Conservation (phyloP, 768 basidiomycete genomes). For the Mycena floridula region DNA sequence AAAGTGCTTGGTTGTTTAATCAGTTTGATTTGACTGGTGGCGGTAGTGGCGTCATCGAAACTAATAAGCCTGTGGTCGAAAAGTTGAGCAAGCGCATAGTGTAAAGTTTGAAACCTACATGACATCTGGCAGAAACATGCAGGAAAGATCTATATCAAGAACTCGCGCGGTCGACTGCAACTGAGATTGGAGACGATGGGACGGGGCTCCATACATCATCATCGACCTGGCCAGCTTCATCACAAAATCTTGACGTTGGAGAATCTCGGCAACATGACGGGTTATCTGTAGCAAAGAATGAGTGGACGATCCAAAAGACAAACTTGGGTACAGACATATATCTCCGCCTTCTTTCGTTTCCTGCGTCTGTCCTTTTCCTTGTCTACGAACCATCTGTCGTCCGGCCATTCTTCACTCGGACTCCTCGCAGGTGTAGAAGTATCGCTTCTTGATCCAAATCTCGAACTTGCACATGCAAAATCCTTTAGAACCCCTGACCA, state of each 20-base stretch:
- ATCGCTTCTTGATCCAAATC: conserved; percentile 14
- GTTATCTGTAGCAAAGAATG: conserved; percentile 51
- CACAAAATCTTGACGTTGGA: conserved; percentile 79
- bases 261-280: conserved; percentile 76
- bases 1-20: conserved; percentile 67
- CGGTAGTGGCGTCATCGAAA: conserved; percentile 75
- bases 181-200: conserved; percentile 78
- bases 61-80: no score
- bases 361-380: conserved; percentile 34
- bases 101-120: conserved; percentile 55
- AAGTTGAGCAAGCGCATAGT: conserved; percentile 76
- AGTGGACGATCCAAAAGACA: neutral
- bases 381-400: conserved; percentile 7
- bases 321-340: conserved; percentile 50
- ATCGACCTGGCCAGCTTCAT: conserved; percentile 78
- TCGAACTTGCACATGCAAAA: conserved; percentile 21
- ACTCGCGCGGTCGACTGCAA: conserved; percentile 74
- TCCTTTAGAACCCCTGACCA: conserved; percentile 29
- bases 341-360: conserved; percentile 63
- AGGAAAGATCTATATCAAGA: conserved; percentile 62
- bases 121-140: conserved; percentile 70
- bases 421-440: conserved; percentile 19
- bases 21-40: conserved; percentile 77
- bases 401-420: conserved; percentile 13
- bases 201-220: conserved; percentile 87